phyloP scores from a whole-genome alignment of 1,284 basidiomycete genomes.

The Fistulinella cinereoalba region DNA sequence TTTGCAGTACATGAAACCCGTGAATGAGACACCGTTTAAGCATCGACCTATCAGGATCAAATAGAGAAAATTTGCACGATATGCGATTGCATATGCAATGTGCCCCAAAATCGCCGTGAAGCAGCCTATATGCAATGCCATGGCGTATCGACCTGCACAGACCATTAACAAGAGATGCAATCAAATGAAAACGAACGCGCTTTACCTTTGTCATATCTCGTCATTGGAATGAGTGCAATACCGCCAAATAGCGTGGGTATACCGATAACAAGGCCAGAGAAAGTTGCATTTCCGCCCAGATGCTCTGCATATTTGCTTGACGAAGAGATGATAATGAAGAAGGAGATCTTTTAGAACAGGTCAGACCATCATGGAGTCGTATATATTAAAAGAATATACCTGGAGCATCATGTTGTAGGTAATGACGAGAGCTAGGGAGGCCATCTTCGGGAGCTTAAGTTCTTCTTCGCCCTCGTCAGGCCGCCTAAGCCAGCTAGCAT shows the following conservation, averaged over 20 bases:
- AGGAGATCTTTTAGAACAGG: slow-evolving; percentile 50
- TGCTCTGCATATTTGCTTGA: slow-evolving; percentile 59
- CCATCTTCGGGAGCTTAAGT: slow-evolving; percentile 44
- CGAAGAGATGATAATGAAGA: slow-evolving; percentile 68
- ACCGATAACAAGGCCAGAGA: slow-evolving; percentile 67
- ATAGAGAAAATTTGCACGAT: slow-evolving; percentile 45
- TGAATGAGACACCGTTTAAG: slow-evolving; percentile 45
- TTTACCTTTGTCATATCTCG: slow-evolving; percentile 54
- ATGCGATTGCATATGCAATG: slow-evolving; percentile 46
- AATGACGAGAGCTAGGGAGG: slow-evolving; percentile 45
- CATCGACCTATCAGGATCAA: slow-evolving; percentile 49
- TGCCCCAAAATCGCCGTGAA: slow-evolving; percentile 42
- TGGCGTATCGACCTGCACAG: slow-evolving; percentile 48
- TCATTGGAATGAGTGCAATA: slow-evolving; percentile 55
- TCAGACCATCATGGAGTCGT: neutral
- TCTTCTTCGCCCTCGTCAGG: slow-evolving; percentile 34
- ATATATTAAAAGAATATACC: slow-evolving; percentile 28
- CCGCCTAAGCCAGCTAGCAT: neutral
- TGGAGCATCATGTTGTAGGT: slow-evolving; percentile 46
- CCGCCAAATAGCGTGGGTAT: slow-evolving; percentile 44
- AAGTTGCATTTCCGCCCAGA: slow-evolving; percentile 62
- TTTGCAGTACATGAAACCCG: slow-evolving; percentile 53
- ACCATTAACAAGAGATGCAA: slow-evolving; percentile 1
- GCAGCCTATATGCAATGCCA: slow-evolving; percentile 45
- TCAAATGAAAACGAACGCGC: neutral